Evolutionary conservation across 306 rosid genomes (phyloP).

Genomic region (Citrullus colocynthis): DNA sequence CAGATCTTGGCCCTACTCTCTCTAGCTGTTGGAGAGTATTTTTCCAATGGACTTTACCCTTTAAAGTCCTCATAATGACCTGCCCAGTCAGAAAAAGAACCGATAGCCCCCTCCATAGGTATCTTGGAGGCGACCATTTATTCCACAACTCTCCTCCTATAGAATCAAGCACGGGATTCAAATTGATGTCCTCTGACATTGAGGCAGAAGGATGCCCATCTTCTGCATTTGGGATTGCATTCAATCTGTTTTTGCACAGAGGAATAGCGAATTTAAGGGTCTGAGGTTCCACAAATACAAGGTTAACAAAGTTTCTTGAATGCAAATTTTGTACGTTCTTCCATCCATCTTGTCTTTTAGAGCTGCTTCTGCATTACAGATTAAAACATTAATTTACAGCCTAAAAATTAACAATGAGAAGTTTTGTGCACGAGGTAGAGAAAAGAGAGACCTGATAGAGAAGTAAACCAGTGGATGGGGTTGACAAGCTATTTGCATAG

Average conservation of each 20-base stretch:
- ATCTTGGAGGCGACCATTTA: slow-evolving; percentile 82
- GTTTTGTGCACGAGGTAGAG: background rate
- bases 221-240: slow-evolving; percentile 32
- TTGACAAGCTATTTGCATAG: slow-evolving; percentile 31
- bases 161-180: slow-evolving; percentile 22
- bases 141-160: slow-evolving; percentile 23
- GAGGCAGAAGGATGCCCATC: slow-evolving; percentile 48
- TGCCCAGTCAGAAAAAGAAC: slow-evolving; percentile 71
- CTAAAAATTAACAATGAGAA: background rate
- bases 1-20: slow-evolving; percentile 87
- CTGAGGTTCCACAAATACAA: slow-evolving; percentile 21
- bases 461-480: slow-evolving; percentile 16
- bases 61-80: slow-evolving; percentile 53
- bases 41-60: slow-evolving; percentile 76
- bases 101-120: slow-evolving; percentile 83
- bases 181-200: slow-evolving; percentile 29
- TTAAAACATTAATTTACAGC: background rate
- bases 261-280: slow-evolving; percentile 7
- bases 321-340: slow-evolving; percentile 20
- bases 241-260: slow-evolving; percentile 25
- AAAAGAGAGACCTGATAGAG: slow-evolving; percentile 18
- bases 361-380: slow-evolving; percentile 34
- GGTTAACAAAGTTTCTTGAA: slow-evolving; percentile 21
- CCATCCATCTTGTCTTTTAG: slow-evolving; percentile 14
- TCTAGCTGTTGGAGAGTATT: slow-evolving; percentile 84